These are phyloP conservation scores for Suillus alpinus DNA, from an alignment of 768 basidiomycete species.

Conservation along the genomic window DNA sequence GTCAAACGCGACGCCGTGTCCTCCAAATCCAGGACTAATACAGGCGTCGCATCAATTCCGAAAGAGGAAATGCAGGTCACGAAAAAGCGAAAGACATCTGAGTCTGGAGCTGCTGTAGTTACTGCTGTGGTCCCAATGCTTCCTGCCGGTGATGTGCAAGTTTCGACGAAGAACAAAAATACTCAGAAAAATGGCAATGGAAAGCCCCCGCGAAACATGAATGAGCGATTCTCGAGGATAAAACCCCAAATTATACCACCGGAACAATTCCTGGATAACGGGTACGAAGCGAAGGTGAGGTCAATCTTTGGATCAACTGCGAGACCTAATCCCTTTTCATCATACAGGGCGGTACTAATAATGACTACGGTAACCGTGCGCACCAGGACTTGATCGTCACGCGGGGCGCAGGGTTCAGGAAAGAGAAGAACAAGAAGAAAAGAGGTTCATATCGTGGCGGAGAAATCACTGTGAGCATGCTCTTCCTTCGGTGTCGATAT, in stretches of 20 bases:
- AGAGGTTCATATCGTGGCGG: conserved; percentile 91
- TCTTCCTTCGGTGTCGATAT: neutral
- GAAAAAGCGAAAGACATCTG: conserved; percentile 63
- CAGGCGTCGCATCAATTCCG: conserved; percentile 1
- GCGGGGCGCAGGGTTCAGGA: conserved; percentile 91
- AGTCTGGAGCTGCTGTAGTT: conserved; percentile 45
- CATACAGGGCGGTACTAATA: conserved; percentile 53
- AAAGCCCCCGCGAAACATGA: conserved; percentile 36
- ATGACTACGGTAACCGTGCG: conserved; percentile 89
- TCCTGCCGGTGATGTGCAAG: neutral
- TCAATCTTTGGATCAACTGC: neutral
- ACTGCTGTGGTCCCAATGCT: conserved; percentile 37
- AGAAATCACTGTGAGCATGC: conserved; percentile 78
- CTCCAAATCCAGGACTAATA: conserved; percentile 22
- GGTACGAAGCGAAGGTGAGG: conserved; percentile 76
- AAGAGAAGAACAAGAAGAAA: conserved; percentile 99
- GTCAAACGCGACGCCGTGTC: neutral
- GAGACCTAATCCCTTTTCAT: neutral
- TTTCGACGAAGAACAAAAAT: neutral
- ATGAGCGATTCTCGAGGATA: conserved; percentile 78
- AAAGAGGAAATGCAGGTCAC: conserved; percentile 31
- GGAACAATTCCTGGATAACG: conserved; percentile 56
- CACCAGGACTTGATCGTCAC: conserved; percentile 89
- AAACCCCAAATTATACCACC: conserved; percentile 56
- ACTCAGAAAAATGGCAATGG: conserved; percentile 14